Conservation (phyloP, 1,284 basidiomycete species). For the Ceratobasidium theobromae region DNA sequence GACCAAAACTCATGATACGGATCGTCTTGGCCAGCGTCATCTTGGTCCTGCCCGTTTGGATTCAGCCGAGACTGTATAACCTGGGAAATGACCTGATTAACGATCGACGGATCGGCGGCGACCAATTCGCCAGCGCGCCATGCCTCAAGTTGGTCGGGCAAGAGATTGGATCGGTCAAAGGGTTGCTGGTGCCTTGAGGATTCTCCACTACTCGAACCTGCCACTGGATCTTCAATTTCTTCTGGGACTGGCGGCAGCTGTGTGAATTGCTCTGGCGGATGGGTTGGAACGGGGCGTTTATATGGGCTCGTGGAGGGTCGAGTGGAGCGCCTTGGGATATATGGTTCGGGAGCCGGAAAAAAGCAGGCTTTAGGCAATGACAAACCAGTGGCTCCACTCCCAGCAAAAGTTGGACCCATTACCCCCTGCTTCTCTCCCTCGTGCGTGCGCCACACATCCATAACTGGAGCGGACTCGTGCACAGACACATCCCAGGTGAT, state of each 20-base stretch:
- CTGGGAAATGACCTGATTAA: neutral
- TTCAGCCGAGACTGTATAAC: neutral
- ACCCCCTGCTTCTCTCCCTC: neutral
- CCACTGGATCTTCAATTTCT: too few relatives aligned
- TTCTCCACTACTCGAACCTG: too few relatives aligned
- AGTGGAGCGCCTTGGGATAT: neutral
- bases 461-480: neutral
- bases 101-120: neutral
- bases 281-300: neutral
- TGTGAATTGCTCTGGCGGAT: too few relatives aligned
- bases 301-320: neutral
- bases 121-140: conserved; percentile 4
- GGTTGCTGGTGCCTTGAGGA: neutral
- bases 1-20: neutral
- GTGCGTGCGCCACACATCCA: neutral
- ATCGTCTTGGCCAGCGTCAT: neutral
- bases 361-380: too few relatives aligned
- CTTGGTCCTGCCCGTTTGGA: neutral
- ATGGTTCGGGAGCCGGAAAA: too few relatives aligned
- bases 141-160: neutral
- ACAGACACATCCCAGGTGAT: neutral
- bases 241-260: too few relatives aligned
- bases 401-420: too few relatives aligned
- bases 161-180: neutral
- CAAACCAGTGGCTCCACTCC: too few relatives aligned